Percentiles rank a stretch among this genome's conserved stretches.
Evolutionary conservation across 805 yeast genomes (phyloP).

Genomic region (Lipomyces sp.): DNA sequence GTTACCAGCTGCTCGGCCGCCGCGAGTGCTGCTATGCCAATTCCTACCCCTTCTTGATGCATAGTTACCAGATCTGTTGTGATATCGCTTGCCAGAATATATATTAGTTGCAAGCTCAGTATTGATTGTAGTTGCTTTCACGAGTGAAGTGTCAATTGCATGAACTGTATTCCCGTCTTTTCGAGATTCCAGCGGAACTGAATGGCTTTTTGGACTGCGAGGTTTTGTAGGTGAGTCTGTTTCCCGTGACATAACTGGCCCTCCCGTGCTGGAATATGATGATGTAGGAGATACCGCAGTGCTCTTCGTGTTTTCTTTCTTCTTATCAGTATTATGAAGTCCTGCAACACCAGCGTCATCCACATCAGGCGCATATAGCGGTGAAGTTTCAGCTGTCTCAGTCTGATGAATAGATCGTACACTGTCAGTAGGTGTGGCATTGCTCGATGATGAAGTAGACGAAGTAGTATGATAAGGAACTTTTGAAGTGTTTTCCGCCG

Average conservation of each 20-base stretch:
- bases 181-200: not conserved
- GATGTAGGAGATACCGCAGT: not conserved
- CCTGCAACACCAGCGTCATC: not conserved
- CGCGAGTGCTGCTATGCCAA: constrained; percentile 1
- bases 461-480: not conserved
- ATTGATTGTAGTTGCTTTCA: constrained; percentile 4
- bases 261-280: not conserved
- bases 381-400: not conserved
- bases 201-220: not conserved
- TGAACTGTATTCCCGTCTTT: not conserved
- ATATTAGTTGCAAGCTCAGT: not conserved
- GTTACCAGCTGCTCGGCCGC: not conserved
- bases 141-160: not conserved
- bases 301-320: constrained; percentile 2
- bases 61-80: constrained; percentile 3
- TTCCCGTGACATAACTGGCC: not conserved
- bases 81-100: constrained; percentile 5
- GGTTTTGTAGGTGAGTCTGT: not conserved
- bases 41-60: constrained; percentile 5
- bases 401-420: not conserved
- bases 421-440: not conserved
- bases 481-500: not conserved
- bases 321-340: constrained; percentile 1
- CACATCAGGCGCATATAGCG: not conserved
- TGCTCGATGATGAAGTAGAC: not conserved